These are phyloP conservation scores for Lactarius sanguifluus DNA, from an alignment of 768 basidiomycete genomes.

Conservation along the genomic window DNA sequence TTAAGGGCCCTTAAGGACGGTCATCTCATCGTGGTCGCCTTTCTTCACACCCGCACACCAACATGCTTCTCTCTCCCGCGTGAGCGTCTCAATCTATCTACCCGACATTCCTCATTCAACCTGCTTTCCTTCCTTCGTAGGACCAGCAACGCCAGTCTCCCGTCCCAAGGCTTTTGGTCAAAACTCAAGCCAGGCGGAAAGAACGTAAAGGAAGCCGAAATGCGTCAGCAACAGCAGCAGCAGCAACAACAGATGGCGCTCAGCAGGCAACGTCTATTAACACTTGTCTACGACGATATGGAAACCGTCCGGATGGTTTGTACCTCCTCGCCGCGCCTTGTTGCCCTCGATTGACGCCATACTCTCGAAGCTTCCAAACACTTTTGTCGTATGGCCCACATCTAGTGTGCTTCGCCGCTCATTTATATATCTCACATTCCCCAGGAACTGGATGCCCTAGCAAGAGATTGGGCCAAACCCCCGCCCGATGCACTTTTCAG, in stretches of 20 bases:
- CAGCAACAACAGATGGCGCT: conserved; percentile 61
- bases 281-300: conserved; percentile 81
- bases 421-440: conserved; percentile 7
- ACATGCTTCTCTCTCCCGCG: conserved; percentile 84
- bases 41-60: conserved; percentile 22
- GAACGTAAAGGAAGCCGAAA: conserved; percentile 57
- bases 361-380: conserved; percentile 59
- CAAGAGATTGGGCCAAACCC: conserved; percentile 84
- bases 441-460: conserved; percentile 78
- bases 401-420: neutral
- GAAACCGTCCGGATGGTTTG: conserved; percentile 77
- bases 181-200: conserved; percentile 57
- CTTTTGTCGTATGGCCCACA: conserved; percentile 52
- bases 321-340: conserved; percentile 12
- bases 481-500: conserved; percentile 76
- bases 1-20: neutral
- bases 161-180: conserved; percentile 51
- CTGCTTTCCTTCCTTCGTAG: conserved; percentile 47
- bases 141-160: conserved; percentile 62
- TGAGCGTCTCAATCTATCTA: conserved; percentile 41
- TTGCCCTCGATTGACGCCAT: conserved; percentile 12
- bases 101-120: conserved; percentile 32
- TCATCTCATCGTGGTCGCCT: conserved; percentile 13
- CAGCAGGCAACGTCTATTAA: conserved; percentile 72
- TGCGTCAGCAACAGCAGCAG: conserved; percentile 49